phyloP scores from a whole-genome alignment of 176 grass and related monocot species.

The Oryza australiensis region DNA sequence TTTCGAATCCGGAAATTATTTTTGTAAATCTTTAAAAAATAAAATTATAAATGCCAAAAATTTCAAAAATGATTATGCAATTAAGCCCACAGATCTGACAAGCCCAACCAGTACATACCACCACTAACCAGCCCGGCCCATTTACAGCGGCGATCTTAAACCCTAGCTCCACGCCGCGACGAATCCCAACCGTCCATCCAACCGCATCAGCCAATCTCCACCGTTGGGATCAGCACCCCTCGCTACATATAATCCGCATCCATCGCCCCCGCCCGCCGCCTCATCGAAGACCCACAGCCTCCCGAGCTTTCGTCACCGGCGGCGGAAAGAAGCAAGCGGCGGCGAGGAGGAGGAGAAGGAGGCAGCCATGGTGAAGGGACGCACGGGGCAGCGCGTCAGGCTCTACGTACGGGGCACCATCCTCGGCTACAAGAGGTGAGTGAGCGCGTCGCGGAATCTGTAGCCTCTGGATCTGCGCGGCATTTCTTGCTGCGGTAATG shows the following conservation, averaged over 20 bases:
- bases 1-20: too few relatives aligned
- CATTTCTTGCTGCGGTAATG: conserved; percentile 12
- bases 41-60: too few relatives aligned
- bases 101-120: too few relatives aligned
- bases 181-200: background rate
- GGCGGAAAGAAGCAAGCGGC: conserved; percentile 29
- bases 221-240: background rate
- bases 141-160: background rate
- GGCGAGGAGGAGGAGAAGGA: background rate
- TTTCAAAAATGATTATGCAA: too few relatives aligned
- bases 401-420: conserved; percentile 81
- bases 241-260: conserved; percentile 35
- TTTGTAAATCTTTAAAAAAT: too few relatives aligned
- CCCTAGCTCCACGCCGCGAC: background rate
- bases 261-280: conserved; percentile 18
- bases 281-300: background rate
- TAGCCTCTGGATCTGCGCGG: background rate
- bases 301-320: conserved; percentile 22
- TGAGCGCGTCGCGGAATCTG: too few relatives aligned
- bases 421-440: conserved; percentile 79
- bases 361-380: conserved; percentile 60
- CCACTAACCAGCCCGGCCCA: conserved; percentile 1
- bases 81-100: too few relatives aligned
- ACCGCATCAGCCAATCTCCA: background rate
- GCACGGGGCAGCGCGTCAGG: conserved; percentile 56